A percentile compares a stretch with the other conserved stretches of the same genome.
Evolutionary conservation across 2,329 filamentous ascomycete genomes (phyloP).

Genomic region (Cytospora leucostoma): DNA sequence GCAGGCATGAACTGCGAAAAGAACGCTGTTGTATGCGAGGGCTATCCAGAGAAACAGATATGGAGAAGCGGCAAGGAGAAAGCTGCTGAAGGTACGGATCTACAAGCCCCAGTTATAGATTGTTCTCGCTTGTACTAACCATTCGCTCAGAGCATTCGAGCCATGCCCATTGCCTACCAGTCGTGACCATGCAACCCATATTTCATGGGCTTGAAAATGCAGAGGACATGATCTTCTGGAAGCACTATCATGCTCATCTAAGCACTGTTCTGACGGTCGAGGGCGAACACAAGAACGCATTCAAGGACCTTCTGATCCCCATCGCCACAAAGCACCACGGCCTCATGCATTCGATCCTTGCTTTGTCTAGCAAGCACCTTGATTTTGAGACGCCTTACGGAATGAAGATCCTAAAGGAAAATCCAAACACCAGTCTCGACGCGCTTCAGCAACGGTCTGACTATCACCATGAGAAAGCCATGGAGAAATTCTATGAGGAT

Average conservation of each 20-base stretch:
- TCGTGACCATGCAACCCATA: constrained; percentile 63
- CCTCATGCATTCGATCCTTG: constrained; percentile 88
- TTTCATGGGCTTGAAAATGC: constrained; percentile 80
- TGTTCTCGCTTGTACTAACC: constrained; percentile 3
- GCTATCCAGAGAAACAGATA: constrained; percentile 81
- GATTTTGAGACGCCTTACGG: constrained; percentile 61
- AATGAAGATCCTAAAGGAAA: constrained; percentile 51
- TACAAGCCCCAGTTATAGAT: neutral
- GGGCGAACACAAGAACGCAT: constrained; percentile 78
- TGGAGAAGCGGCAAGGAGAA: constrained; percentile 86
- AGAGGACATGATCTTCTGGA: constrained; percentile 77
- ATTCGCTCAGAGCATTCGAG: constrained; percentile 33
- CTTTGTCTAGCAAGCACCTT: constrained; percentile 77
- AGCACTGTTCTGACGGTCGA: constrained; percentile 82
- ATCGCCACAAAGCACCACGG: constrained; percentile 79
- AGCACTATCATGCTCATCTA: constrained; percentile 78
- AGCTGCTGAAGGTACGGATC: constrained; percentile 63
- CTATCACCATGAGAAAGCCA: constrained; percentile 57
- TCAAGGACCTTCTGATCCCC: constrained; percentile 79
- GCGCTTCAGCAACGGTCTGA: constrained; percentile 53
- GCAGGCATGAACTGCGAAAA: constrained; percentile 86
- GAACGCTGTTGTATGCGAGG: constrained; percentile 89
- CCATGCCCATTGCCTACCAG: constrained; percentile 48
- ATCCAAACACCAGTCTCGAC: constrained; percentile 48
- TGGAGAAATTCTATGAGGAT: constrained; percentile 53